Base-by-base conservation (phyloP, 2,329 filamentous ascomycete genomes). In the Fusarium sambucinum region DNA sequence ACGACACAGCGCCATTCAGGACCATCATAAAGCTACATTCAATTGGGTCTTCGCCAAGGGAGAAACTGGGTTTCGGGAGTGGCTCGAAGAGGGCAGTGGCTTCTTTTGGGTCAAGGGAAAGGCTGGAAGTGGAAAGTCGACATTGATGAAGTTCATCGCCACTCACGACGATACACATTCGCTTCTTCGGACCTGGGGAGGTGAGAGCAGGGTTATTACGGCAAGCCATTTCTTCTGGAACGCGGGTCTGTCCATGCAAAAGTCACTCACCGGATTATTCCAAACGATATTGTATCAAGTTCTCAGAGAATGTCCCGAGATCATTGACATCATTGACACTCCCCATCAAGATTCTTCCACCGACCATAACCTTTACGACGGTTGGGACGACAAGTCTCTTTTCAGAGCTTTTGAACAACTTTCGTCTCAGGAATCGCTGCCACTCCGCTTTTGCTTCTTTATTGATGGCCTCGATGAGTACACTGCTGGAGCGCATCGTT, bases 111-210 rank as follows among this genome's bases (percentile, higher is more conserved):
- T 66, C 9, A 61, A 41, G 16, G 63, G 62, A 2, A 56, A 61
- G 6, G 16, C 55, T 13, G 63, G 61, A 2, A 55, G 61, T 4
- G 63, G 63, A 1, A 66, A 66, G 17, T 66, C 55, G 2, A 56
- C 50, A 1, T 42, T 66, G 17, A 61, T 66, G 55, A 66, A 66
- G n/a, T 66, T 66, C n/a, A 40, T 61, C 6, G 17, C 35, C 2
- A 46, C 41, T 1, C 21, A 66, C 1, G 6, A 35, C 1, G 2
- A 48, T 29, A 61, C 61, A 1, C 4, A 9, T 10, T 17, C 21
- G 4, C 27, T 46, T 1, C 45, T 66, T 0, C 5, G 29, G 2
- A 6, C 23, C 23, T 66, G 61, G 55, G 44, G 55, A 21, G 40
- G 50, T 1, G 6, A 35, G 3, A 5, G 29, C 11, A 35, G 50